Evolutionary conservation across 495 filamentous ascomycete species (phyloP).

Genomic region (Neurospora tetrasperma): DNA sequence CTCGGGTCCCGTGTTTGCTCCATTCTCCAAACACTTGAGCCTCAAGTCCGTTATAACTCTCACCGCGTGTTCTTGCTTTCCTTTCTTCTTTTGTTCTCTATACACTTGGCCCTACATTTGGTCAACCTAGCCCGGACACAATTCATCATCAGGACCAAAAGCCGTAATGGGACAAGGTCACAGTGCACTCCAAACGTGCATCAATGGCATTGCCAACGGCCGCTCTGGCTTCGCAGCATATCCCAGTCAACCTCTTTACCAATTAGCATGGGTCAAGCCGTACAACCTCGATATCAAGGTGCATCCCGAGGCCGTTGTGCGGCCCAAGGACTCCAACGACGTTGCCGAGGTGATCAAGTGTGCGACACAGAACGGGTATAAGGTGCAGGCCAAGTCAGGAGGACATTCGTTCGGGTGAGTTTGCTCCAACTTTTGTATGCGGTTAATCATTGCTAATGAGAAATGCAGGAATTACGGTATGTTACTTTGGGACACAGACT

Average conservation of each 20-base stretch:
- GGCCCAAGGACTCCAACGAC: conserved; percentile 46
- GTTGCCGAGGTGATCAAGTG: conserved; percentile 51
- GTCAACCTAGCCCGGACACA: not conserved
- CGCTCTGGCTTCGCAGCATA: conserved; percentile 31
- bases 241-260: conserved; percentile 28
- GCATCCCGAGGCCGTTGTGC: conserved; percentile 50
- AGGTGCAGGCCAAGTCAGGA: conserved; percentile 60
- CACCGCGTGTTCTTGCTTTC: not conserved
- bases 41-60: not conserved
- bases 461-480: conserved; percentile 24
- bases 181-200: conserved; percentile 27
- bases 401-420: conserved; percentile 59
- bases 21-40: not conserved
- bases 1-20: not conserved
- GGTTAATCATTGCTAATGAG: conserved; percentile 4
- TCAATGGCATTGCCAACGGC: conserved; percentile 31
- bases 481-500: not conserved
- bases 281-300: conserved; percentile 58
- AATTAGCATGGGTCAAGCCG: conserved; percentile 34
- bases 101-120: not conserved
- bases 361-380: conserved; percentile 40
- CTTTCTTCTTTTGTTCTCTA: not conserved
- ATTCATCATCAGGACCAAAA: not conserved
- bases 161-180: conserved; percentile 18
- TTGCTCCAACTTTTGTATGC: not conserved